Evolutionary conservation across 2,329 filamentous ascomycete species (phyloP).

Genomic region (Venturia oleaginea): DNA sequence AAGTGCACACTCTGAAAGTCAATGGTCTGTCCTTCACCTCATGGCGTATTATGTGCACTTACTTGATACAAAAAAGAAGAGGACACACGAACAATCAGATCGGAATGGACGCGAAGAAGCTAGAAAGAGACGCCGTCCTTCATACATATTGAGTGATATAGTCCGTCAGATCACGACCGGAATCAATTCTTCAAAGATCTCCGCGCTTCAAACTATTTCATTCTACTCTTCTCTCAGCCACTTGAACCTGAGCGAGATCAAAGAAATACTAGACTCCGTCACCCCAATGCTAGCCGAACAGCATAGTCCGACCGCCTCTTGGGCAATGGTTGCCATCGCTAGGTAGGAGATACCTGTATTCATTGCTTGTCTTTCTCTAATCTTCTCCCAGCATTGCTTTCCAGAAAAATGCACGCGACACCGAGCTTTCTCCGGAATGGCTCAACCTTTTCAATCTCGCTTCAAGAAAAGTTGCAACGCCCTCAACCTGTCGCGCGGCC

Average conservation of each 20-base stretch:
- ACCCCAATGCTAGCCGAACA: conserved; percentile 58
- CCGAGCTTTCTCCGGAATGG: conserved; percentile 49
- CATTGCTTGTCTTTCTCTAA: conserved; percentile 10
- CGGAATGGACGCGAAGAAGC: conserved; percentile 19
- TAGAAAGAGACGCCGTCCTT: conserved; percentile 30
- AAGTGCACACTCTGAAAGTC: conserved; percentile 7
- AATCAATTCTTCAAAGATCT: conserved; percentile 32
- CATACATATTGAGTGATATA: conserved; percentile 31
- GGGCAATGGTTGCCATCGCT: conserved; percentile 76
- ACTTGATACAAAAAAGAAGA: conserved; percentile 11
- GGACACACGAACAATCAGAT: background rate
- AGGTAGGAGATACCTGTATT: conserved; percentile 43
- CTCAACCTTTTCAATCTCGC: conserved; percentile 67
- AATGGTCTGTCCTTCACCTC: conserved; percentile 13
- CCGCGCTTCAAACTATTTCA: conserved; percentile 46
- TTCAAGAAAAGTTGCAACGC: conserved; percentile 59
- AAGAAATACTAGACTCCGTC: conserved; percentile 50
- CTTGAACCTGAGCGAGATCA: conserved; percentile 42
- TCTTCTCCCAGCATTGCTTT: conserved; percentile 38
- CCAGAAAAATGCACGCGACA: conserved; percentile 32
- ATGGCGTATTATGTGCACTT: conserved; percentile 5
- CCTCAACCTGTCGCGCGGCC: conserved; percentile 65
- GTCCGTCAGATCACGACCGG: conserved; percentile 29
- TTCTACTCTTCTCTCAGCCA: conserved; percentile 35
- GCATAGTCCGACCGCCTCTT: conserved; percentile 56